Evolutionary conservation across 2,329 filamentous ascomycete genomes (phyloP), one percentile per base, ranked within the genome.

Genomic region (Clarireedia paspali): DNA sequence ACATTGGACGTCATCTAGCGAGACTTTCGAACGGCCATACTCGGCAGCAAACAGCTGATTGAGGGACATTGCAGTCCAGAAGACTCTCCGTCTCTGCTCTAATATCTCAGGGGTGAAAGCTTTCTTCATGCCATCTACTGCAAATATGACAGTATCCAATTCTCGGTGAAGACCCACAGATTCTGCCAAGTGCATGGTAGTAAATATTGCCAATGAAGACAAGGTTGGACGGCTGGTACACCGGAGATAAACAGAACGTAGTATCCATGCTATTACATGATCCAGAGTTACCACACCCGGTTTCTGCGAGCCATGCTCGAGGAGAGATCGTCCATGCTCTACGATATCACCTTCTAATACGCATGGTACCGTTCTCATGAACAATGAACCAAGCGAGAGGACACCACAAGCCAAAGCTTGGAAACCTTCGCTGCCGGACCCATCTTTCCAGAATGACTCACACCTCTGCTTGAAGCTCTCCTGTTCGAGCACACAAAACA

Each of bases 391-490:
- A 12, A 72, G 53, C 5, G 64, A 66, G 26, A 70, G 55, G 3
- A 72, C 63, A 3, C 68, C 67, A 50, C 66, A 66, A 7, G 70
- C 60, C 6, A 68, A 47, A 10, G 69, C 68, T 50, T 71, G 70
- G 45, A 56, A 75, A 67, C 53, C 69, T 65, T 42, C 62, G 47
- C 38, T 62, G 60, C 55, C 64, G 60, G 26, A 60, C n/a, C 48
- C 36, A 59, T 59, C 59, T 47, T 63, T 58, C 69, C 69, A 72
- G 47, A 68, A 70, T n/a, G 63, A 61, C 20, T 65, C 63, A 10
- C 62, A 65, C 20, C 59, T 60, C 6, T 57, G 50, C 10, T 48
- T 60, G 17, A 68, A 62, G 5, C 50, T 49, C n/a, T 66, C 61
- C 36, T 61, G 62, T 40, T 70, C 63, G 15, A 72, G 34, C 36